These are phyloP conservation scores for Epichloe coenophiala DNA, from an alignment of 2,329 filamentous ascomycete species.

Conservation along the genomic window DNA sequence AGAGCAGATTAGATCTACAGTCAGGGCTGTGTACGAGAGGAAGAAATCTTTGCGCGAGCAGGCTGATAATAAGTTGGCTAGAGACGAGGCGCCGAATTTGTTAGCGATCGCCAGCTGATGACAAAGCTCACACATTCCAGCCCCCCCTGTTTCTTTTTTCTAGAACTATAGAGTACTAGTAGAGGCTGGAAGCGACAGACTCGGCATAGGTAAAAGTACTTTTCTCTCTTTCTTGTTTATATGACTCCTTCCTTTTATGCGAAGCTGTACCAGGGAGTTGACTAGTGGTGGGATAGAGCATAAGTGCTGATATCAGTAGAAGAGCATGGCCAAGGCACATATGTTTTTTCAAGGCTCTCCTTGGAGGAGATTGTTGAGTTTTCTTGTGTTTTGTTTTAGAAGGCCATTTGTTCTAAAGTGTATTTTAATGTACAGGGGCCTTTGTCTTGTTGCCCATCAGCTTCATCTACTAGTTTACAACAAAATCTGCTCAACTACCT, in stretches of 20 bases:
- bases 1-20: constrained; percentile 62
- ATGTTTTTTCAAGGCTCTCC: neutral
- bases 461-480: constrained; percentile 1
- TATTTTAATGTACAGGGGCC: constrained; percentile 24
- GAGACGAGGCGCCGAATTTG: constrained; percentile 16
- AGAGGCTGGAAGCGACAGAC: too few species aligned
- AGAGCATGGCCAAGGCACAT: neutral
- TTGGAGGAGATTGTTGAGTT: too few species aligned
- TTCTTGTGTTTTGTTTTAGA: neutral
- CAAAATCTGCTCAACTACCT: neutral
- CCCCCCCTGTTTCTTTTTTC: neutral
- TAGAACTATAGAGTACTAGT: neutral
- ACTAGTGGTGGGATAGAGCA: neutral
- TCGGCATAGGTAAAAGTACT: too few species aligned
- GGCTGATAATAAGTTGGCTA: constrained; percentile 25
- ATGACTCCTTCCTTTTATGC: too few species aligned
- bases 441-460: neutral
- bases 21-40: constrained; percentile 82
- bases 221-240: too few species aligned
- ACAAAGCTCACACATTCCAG: neutral
- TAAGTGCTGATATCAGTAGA: neutral
- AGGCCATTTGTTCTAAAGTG: constrained; percentile 22
- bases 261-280: neutral
- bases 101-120: constrained; percentile 4
- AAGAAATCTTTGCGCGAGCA: constrained; percentile 60